Evolutionary conservation across 192 early-diverging fungal genomes (phyloP).

Genomic region (Entomortierella chlamydospora): DNA sequence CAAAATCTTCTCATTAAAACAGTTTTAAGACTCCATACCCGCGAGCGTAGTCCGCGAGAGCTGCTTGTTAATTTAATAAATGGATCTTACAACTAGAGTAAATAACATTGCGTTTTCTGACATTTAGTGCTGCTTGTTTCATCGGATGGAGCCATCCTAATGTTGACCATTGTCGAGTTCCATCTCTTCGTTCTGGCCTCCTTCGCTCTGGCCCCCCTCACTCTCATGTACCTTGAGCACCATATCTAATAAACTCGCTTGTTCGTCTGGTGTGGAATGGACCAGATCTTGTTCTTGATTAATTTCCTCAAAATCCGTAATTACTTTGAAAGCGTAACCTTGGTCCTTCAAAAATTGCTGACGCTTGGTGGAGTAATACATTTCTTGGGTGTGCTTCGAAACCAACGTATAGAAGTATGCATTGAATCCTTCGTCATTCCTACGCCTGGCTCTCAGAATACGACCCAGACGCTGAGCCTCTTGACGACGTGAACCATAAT

Average conservation of each 20-base stretch:
- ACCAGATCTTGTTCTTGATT: constrained; percentile 82
- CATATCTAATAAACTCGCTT: constrained; percentile 86
- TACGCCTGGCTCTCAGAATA: constrained; percentile 94
- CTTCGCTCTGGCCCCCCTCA: constrained; percentile 64
- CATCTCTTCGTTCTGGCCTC: no score
- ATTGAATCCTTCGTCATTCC: constrained; percentile 94
- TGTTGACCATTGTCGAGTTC: no score
- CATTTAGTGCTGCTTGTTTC: no score
- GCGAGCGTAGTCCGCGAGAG: no score
- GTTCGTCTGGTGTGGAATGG: constrained; percentile 76
- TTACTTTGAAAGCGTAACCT: constrained; percentile 99
- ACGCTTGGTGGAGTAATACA: constrained; percentile 97
- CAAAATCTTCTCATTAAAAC: no score
- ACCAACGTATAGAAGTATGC: constrained; percentile 99
- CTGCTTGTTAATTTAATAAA: no score
- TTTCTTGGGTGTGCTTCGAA: constrained; percentile 97
- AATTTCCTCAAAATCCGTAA: constrained; percentile 95
- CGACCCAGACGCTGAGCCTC: constrained; percentile 97
- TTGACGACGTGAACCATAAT: constrained; percentile 97
- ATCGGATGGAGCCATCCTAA: no score
- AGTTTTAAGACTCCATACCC: no score
- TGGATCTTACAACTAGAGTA: no score
- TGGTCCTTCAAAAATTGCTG: constrained; percentile 99
- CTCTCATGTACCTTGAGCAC: constrained; percentile 82
- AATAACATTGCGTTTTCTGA: no score